Conservation (phyloP, 106 monocot genomes). For the Dioscorea alata region DNA sequence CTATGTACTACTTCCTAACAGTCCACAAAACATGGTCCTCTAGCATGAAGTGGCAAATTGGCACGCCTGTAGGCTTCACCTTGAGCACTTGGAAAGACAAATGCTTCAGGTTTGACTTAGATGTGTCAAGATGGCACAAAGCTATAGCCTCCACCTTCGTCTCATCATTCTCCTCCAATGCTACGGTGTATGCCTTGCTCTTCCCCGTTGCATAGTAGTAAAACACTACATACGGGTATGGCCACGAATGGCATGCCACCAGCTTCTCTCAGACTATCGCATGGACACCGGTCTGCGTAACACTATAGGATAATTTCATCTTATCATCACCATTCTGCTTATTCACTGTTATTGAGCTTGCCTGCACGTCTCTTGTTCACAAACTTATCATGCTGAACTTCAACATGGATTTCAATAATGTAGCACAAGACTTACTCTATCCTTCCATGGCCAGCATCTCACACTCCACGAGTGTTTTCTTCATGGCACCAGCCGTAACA, state of each 20-base stretch:
- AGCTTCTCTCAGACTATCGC: conserved; percentile 11
- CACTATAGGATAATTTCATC: conserved; percentile 27
- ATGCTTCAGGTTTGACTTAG: conserved; percentile 39
- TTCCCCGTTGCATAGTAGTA: conserved; percentile 41
- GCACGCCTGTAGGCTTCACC: conserved; percentile 46
- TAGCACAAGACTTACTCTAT: conserved; percentile 45
- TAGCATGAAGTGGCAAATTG: too few species aligned
- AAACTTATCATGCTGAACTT: conserved; percentile 38
- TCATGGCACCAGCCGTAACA: too few species aligned
- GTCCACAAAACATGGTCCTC: too few species aligned
- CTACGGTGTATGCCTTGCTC: conserved; percentile 31
- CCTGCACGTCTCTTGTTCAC: conserved; percentile 24
- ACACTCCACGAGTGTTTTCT: conserved; percentile 43
- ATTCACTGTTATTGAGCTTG: conserved; percentile 29
- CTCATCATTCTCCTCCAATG: conserved; percentile 37
- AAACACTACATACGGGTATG: conserved; percentile 59
- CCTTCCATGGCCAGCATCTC: conserved; percentile 22
- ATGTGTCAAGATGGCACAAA: conserved; percentile 53
- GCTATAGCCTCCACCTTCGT: too few species aligned
- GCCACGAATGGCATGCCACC: conserved; percentile 57
- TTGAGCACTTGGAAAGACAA: conserved; percentile 48
- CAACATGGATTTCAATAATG: conserved; percentile 82
- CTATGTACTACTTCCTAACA: too few species aligned
- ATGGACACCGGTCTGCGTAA: conserved; percentile 10
- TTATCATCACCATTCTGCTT: too few species aligned